phyloP scores from a whole-genome alignment of 2,329 filamentous ascomycete genomes.

The Erysiphe pulchra region DNA sequence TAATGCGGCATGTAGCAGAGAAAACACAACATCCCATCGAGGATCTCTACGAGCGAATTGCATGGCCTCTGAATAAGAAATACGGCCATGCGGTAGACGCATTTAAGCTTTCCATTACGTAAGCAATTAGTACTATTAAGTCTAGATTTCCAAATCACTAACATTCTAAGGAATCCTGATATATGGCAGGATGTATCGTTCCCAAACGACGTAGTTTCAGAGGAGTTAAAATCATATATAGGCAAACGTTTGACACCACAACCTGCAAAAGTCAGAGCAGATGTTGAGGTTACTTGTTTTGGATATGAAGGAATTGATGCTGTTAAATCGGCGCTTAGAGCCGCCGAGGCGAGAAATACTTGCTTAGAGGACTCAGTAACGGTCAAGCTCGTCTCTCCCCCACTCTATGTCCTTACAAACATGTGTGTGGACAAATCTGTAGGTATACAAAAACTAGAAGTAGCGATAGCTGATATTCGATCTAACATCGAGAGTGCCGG shows the following conservation, averaged over 20 bases:
- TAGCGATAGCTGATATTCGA: conserved; percentile 71
- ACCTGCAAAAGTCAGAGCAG: conserved; percentile 95
- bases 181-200: conserved; percentile 89
- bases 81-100: conserved; percentile 92
- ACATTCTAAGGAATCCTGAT: conserved; percentile 49
- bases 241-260: conserved; percentile 90
- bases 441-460: conserved; percentile 64
- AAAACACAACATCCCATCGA: conserved; percentile 91
- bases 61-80: conserved; percentile 93
- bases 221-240: conserved; percentile 87
- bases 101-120: conserved; percentile 98
- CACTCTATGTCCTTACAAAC: conserved; percentile 85
- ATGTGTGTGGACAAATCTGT: conserved; percentile 82
- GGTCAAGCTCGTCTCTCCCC: conserved; percentile 93
- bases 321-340: conserved; percentile 76
- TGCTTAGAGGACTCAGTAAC: conserved; percentile 70
- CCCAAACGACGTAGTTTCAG: conserved; percentile 58
- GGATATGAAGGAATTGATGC: conserved; percentile 96
- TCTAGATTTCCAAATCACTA: conserved; percentile 3
- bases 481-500: conserved; percentile 53
- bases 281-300: conserved; percentile 89
- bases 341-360: conserved; percentile 81
- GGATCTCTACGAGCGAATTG: conserved; percentile 77
- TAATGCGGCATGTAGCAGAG: conserved; percentile 96
- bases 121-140: conserved; percentile 13